phyloP scores from a whole-genome alignment of 352 stramenopile genomes.

The Phytopythium cucurbitacearum region DNA sequence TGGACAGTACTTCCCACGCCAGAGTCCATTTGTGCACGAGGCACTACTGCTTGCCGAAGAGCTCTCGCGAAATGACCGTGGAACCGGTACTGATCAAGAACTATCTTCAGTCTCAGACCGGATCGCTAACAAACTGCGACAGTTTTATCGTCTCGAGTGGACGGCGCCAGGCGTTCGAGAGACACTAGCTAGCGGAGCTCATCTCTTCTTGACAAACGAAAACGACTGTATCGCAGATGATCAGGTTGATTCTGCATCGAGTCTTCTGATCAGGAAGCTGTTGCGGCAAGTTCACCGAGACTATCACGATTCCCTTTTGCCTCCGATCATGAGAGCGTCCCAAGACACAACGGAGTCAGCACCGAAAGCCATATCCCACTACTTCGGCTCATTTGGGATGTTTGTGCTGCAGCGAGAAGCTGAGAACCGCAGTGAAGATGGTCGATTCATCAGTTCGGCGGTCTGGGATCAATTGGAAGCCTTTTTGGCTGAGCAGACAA shows the following conservation, averaged over 20 bases:
- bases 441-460: conserved; percentile 9
- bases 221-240: conserved; percentile 15
- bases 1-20: conserved; percentile 32
- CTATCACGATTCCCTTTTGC: conserved; percentile 50
- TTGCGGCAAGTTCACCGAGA: conserved; percentile 28
- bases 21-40: conserved; percentile 29
- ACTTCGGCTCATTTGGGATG: conserved; percentile 39
- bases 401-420: conserved; percentile 36
- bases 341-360: conserved; percentile 3
- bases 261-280: conserved; percentile 14
- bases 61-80: background rate
- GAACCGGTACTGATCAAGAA: background rate
- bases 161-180: conserved; percentile 45
- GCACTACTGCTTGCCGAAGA: conserved; percentile 16
- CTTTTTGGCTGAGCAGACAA: conserved; percentile 29
- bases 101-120: background rate
- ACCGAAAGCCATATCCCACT: conserved; percentile 24
- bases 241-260: conserved; percentile 15
- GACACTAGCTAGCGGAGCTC: conserved; percentile 34
- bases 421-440: background rate
- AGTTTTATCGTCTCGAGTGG: conserved; percentile 55
- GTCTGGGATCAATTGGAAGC: conserved; percentile 25
- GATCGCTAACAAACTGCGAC: conserved; percentile 32
- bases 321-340: conserved; percentile 33
- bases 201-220: conserved; percentile 40